Percentiles rank a stretch among this genome's conserved stretches.
phyloP scores from a whole-genome alignment of 176 grass and related monocot species.

The Dactylis glomerata region DNA sequence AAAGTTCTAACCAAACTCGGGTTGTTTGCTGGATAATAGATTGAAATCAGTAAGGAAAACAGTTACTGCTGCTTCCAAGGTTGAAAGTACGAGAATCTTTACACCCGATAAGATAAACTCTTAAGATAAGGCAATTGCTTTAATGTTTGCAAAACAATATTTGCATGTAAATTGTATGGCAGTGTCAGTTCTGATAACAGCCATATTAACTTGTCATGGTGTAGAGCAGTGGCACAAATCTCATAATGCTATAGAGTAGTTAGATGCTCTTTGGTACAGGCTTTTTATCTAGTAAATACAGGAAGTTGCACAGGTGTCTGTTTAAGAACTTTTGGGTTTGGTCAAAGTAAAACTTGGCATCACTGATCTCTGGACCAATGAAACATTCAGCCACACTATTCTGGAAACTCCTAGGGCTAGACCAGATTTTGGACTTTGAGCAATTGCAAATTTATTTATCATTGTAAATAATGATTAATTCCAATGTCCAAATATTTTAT shows the following conservation, averaged over 20 bases:
- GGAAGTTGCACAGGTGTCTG: neutral
- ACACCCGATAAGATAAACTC: neutral
- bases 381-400: neutral
- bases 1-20: neutral
- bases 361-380: neutral
- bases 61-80: neutral
- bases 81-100: too few species aligned
- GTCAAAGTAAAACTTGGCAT: neutral
- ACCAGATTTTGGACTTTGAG: neutral
- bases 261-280: neutral
- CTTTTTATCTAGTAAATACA: neutral
- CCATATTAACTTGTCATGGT: neutral
- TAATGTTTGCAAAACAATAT: neutral
- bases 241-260: neutral
- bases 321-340: neutral
- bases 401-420: neutral
- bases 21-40: neutral
- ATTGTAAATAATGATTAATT: conserved; percentile 1
- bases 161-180: neutral
- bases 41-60: neutral
- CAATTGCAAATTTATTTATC: neutral
- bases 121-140: neutral
- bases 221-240: neutral
- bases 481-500: neutral
- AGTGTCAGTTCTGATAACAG: neutral